phyloP scores from a whole-genome alignment of 2,329 filamentous ascomycete genomes.

The Diaporthe capsici region DNA sequence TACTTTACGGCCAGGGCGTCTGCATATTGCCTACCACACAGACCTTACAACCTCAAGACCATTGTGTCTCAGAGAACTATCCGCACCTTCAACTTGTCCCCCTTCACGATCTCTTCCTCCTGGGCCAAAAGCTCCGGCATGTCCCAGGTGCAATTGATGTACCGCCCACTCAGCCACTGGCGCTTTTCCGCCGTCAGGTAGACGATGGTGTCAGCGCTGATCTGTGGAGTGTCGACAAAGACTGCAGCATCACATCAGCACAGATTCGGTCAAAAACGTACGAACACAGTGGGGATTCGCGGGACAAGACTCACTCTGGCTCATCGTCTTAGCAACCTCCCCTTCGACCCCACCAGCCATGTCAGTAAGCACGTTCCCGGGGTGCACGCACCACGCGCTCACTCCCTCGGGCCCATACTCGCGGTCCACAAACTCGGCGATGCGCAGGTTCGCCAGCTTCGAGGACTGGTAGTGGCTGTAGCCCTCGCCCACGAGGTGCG shows the following conservation, averaged over 20 bases:
- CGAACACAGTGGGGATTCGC: too few species aligned
- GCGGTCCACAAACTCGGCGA: conserved; percentile 59
- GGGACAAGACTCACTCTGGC: conserved; percentile 11
- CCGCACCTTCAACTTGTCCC: conserved; percentile 28
- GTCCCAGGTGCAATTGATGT: conserved; percentile 33
- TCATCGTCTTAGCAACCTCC: not conserved
- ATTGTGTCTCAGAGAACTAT: not conserved
- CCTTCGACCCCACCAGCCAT: conserved; percentile 40
- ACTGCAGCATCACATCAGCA: conserved; percentile 16
- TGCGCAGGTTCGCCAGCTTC: conserved; percentile 61
- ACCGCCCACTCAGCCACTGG: conserved; percentile 32
- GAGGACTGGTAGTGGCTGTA: conserved; percentile 58
- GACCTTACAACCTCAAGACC: too few species aligned
- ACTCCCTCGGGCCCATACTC: conserved; percentile 59
- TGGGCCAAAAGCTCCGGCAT: conserved; percentile 16
- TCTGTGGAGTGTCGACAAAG: conserved; percentile 19
- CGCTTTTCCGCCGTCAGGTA: conserved; percentile 32
- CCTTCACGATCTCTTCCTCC: conserved; percentile 14
- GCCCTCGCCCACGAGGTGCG: conserved; percentile 48
- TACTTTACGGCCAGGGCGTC: not conserved
- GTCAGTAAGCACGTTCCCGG: conserved; percentile 57
- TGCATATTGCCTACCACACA: not conserved
- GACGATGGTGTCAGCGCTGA: conserved; percentile 32
- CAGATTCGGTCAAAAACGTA: not conserved
- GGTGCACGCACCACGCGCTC: conserved; percentile 58